Evolutionary conservation across 2,329 filamentous ascomycete species (phyloP), one percentile per base, ranked within the genome.

Genomic region (Ilyonectria mors-panacis): DNA sequence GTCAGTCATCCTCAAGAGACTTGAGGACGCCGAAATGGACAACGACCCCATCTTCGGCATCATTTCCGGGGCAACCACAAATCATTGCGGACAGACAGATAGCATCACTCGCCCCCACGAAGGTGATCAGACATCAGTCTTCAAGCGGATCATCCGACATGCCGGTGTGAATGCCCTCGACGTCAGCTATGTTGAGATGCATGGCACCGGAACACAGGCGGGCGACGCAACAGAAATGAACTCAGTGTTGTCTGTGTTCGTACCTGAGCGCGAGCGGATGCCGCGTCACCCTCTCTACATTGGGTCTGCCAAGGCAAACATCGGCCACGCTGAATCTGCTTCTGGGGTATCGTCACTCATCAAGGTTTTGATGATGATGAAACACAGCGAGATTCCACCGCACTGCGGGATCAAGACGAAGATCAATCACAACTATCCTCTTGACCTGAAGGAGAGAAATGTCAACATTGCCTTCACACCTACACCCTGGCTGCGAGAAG

Each of bases 51-150:
- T 73, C 28, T 73, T 73, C 15, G 72, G 72, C 1, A 67, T 69
- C 33, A 73, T 73, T 9, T 60, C 72, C 0, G 71, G 72, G 2
- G 72, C 72, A 0, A 70, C 68, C 8, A 73, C 72, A 37, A 73
- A 73, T 7, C 72, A 73, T 15, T 73, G 71, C 12, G 72, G 71
- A 6, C 70, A 73, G 74, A 90, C 93, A 50, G 89, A 94, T 21
- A 95, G 93, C 2, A 96, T 97, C 75, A 96, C 93, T 0, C 92
- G 94, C 65, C 94, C 94, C 1, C 93, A 96, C 78, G 92, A 89
- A 4, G 91, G 89, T 15, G 92, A 92, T 0, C 94, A 97, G 79
- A 89, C 92, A 13, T 84, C 87, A 54, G 82, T 96, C 12, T 95
- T 92, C 74, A 87, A 88, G 63, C 85, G 88, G 44, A 90, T 96